Evolutionary conservation across 306 rosid genomes (phyloP).

Genomic region (Ammopiptanthus mongolicus): DNA sequence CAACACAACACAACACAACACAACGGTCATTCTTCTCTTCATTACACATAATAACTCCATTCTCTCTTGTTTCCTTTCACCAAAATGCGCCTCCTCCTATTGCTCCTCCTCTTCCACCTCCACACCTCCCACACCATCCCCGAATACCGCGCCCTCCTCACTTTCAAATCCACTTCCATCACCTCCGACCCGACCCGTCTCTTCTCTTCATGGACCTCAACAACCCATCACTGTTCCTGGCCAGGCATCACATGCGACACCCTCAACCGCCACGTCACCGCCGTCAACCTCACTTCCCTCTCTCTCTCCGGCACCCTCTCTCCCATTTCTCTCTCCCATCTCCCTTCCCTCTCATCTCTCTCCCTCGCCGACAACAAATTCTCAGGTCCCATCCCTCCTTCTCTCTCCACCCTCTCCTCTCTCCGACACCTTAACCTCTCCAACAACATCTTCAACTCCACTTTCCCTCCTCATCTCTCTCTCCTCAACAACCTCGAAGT

Average conservation of each 20-base stretch:
- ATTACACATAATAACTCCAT: no score
- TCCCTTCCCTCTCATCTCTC: slow-evolving; percentile 49
- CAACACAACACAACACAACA: no score
- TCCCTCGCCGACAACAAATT: slow-evolving; percentile 50
- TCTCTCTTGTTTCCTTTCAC: no score
- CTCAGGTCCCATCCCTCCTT: slow-evolving; percentile 68
- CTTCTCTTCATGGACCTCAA: slow-evolving; percentile 71
- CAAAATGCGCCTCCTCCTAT: slow-evolving; percentile 37
- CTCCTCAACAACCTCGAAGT: slow-evolving; percentile 43
- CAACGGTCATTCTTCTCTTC: no score
- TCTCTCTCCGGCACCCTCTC: slow-evolving; percentile 49
- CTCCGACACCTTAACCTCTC: slow-evolving; percentile 73
- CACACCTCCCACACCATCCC: slow-evolving; percentile 29
- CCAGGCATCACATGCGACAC: slow-evolving; percentile 58
- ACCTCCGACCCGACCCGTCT: slow-evolving; percentile 42
- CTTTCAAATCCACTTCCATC: slow-evolving; percentile 42
- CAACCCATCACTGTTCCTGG: slow-evolving; percentile 59
- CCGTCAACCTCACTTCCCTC: slow-evolving; percentile 55
- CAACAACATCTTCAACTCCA: slow-evolving; percentile 61
- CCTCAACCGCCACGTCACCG: slow-evolving; percentile 50
- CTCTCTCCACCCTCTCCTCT: slow-evolving; percentile 42
- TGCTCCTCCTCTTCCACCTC: slow-evolving; percentile 13
- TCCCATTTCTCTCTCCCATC: slow-evolving; percentile 47
- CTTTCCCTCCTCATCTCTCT: slow-evolving; percentile 59
- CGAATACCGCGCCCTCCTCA: slow-evolving; percentile 58